Percentiles rank a stretch among this genome's conserved stretches.
These are phyloP conservation scores for Aspergillus quadricinctus DNA, from an alignment of 2,329 filamentous ascomycete species.

Conservation along the genomic window DNA sequence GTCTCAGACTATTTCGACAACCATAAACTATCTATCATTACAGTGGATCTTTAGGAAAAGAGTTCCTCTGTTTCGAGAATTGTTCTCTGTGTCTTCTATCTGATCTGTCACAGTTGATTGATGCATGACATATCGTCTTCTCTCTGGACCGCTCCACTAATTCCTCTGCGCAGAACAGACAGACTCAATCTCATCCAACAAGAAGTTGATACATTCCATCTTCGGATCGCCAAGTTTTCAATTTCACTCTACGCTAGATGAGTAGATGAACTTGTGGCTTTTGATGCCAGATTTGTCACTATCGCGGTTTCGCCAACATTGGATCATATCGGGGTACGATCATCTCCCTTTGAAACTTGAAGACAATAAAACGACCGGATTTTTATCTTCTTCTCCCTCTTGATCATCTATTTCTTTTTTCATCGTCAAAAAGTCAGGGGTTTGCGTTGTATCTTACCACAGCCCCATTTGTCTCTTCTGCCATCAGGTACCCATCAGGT, in stretches of 20 bases:
- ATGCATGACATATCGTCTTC: background rate
- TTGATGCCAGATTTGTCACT: background rate
- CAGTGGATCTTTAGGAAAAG: background rate
- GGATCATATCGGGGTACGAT: background rate
- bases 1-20: background rate
- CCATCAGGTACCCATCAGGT: background rate
- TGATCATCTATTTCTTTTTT: background rate
- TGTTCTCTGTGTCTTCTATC: slow-evolving; percentile 2
- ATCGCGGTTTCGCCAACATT: background rate
- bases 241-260: background rate
- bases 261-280: background rate
- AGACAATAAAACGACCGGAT: background rate
- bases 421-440: background rate
- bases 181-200: background rate
- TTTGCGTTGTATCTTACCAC: background rate
- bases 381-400: background rate
- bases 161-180: background rate
- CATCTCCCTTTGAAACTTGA: background rate
- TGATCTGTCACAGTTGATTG: background rate
- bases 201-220: background rate
- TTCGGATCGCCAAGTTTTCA: background rate
- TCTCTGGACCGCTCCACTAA: background rate
- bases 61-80: background rate
- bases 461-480: background rate
- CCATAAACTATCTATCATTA: background rate